Percentiles rank a stretch among this genome's conserved stretches.
These are phyloP conservation scores for Kregervanrija fluxuum DNA, from an alignment of 805 yeast genomes.

Conservation along the genomic window DNA sequence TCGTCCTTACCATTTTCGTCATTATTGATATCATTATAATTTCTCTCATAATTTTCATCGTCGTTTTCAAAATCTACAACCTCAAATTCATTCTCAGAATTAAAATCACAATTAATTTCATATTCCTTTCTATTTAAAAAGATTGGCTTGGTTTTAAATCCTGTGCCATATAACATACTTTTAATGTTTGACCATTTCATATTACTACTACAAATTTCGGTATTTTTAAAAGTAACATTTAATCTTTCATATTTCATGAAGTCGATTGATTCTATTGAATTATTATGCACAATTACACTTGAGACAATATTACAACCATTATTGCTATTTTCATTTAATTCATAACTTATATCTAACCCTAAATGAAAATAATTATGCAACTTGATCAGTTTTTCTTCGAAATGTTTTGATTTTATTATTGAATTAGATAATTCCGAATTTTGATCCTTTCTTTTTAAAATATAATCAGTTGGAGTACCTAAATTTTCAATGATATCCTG, in stretches of 20 bases:
- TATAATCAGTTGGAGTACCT: conserved; percentile 53
- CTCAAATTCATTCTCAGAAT: conserved; percentile 20
- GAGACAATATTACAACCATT: conserved; percentile 26
- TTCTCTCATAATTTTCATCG: conserved; percentile 1
- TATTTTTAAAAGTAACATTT: conserved; percentile 17
- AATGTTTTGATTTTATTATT: conserved; percentile 7
- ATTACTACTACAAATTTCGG: too few species aligned
- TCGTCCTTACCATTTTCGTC: conserved; percentile 4
- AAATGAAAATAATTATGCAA: conserved; percentile 50
- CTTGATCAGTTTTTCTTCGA: conserved; percentile 13
- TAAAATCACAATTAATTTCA: conserved; percentile 20
- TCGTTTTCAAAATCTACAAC: conserved; percentile 24
- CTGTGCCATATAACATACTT: background rate
- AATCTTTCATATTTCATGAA: conserved; percentile 50
- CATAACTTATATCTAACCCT: conserved; percentile 51
- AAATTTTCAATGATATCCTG: conserved; percentile 38
- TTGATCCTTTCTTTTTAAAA: conserved; percentile 28
- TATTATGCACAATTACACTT: conserved; percentile 46
- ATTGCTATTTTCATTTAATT: conserved; percentile 25
- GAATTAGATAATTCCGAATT: conserved; percentile 29
- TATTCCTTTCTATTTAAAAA: conserved; percentile 29
- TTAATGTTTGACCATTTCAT: background rate
- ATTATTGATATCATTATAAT: conserved; percentile 1
- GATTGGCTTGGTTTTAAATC: conserved; percentile 16
- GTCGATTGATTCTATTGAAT: conserved; percentile 42